Evolutionary conservation across 2,329 filamentous ascomycete species (phyloP), one percentile per base, ranked within the genome.

Genomic region (Pseudogymnoascus sp.): DNA sequence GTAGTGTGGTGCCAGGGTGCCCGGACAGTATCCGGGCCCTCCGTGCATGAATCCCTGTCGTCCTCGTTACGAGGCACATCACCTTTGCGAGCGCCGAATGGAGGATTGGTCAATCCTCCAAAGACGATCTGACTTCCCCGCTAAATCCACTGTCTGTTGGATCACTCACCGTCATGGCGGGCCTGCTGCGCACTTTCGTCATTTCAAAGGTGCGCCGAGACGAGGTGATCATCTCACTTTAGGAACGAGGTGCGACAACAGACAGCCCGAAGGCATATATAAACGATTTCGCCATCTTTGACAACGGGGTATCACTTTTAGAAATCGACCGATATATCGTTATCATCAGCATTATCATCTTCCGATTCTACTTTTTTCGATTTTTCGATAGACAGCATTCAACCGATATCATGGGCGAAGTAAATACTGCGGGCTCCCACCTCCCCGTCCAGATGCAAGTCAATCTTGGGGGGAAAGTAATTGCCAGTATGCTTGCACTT

Each of bases 381-480:
- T 19, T 19, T 24, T 46, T 24, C 41, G 19, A 46, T 46, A 46
- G 24, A 46, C 19, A 46, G 11, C 19, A 46, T 46, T 24, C 41
- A 46, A 46, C 41, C 41, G 41, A 14, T 14, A 46, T 46, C 12
- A 46, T 46, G 41, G 41, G 41, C 41, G 5, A 46, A 24, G 19
- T 14, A 14, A 24, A 4, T 3, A 16, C 11, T 12, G 41, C 19
- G 22, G 41, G 11, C 41, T 46, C 41, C 2, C 41, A 46, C 41
- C 41, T 46, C 2, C 41, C 41, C 22, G 40, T 60, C 61, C 64
- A 74, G 40, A 72, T 72, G 24, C 68, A 72, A 35, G 68, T 75
- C 4, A 71, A 67, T 14, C 67, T 74, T 0, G 66, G 63, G 8
- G 66, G 66, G 35, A 75, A 75, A 59, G 66, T 75, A 1, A 75